phyloP scores from a whole-genome alignment of 1,284 basidiomycete genomes.

The Tetrapyrgos nigripes region DNA sequence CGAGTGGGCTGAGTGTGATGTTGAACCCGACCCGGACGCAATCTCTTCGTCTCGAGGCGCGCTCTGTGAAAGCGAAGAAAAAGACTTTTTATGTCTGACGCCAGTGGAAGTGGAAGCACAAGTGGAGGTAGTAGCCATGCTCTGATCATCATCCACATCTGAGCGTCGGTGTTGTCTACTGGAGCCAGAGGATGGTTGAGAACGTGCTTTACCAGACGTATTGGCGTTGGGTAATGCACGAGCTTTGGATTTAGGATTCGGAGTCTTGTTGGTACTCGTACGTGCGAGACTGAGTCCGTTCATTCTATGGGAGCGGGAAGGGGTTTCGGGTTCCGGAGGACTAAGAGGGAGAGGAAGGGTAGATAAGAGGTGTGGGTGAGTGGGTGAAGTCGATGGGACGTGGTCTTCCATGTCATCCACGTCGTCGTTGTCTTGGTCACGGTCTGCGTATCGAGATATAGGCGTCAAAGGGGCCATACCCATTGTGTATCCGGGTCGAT shows the following conservation, averaged over 20 bases:
- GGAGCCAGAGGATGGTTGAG: neutral
- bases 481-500: constrained; percentile 4
- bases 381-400: neutral
- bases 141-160: neutral
- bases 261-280: constrained; percentile 3
- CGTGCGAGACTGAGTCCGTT: neutral
- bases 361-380: constrained; percentile 4
- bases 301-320: neutral
- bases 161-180: neutral
- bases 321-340: constrained; percentile 1
- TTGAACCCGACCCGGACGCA: neutral
- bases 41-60: neutral
- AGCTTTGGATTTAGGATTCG: constrained; percentile 8
- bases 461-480: constrained; percentile 28
- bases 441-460: constrained; percentile 31
- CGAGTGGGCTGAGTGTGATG: no score
- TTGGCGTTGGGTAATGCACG: neutral
- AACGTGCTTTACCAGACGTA: neutral
- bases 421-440: neutral
- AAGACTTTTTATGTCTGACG: neutral
- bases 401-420: neutral
- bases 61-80: neutral
- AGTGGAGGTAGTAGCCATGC: no score
- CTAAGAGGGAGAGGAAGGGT: constrained; percentile 6
- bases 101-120: neutral